Conservation (phyloP, 1,284 basidiomycete genomes). For the Marasmius fiardii region DNA sequence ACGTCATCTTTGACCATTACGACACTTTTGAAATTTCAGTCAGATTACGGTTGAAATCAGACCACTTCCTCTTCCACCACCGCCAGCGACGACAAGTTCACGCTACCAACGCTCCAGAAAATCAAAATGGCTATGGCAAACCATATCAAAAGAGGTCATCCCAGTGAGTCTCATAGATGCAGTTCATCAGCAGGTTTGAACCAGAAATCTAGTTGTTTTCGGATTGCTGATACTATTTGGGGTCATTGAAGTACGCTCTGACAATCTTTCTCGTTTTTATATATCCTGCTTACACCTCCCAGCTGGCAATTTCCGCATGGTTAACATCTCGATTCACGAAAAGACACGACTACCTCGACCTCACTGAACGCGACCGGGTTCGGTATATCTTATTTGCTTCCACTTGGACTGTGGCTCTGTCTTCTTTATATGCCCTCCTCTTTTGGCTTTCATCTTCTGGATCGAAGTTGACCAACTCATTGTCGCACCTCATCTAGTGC, state of each 20-base stretch:
- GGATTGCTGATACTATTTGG: conserved; percentile 52
- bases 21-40: too few relatives aligned
- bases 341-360: conserved; percentile 49
- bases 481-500: conserved; percentile 61
- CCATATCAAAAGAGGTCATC: conserved; percentile 47
- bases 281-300: background rate
- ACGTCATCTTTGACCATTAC: too few relatives aligned
- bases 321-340: conserved; percentile 54
- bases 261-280: background rate
- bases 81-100: background rate
- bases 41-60: too few relatives aligned
- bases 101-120: background rate
- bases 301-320: conserved; percentile 71
- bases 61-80: background rate
- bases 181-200: background rate
- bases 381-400: conserved; percentile 66
- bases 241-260: conserved; percentile 48
- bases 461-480: conserved; percentile 53
- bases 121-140: conserved; percentile 34
- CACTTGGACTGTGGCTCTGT: conserved; percentile 64
- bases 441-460: conserved; percentile 49
- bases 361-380: conserved; percentile 54
- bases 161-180: conserved; percentile 35
- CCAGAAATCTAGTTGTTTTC: conserved; percentile 40
- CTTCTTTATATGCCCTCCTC: conserved; percentile 45